phyloP scores from a whole-genome alignment of 495 filamentous ascomycete species.

The Aspergillus indologenus region DNA sequence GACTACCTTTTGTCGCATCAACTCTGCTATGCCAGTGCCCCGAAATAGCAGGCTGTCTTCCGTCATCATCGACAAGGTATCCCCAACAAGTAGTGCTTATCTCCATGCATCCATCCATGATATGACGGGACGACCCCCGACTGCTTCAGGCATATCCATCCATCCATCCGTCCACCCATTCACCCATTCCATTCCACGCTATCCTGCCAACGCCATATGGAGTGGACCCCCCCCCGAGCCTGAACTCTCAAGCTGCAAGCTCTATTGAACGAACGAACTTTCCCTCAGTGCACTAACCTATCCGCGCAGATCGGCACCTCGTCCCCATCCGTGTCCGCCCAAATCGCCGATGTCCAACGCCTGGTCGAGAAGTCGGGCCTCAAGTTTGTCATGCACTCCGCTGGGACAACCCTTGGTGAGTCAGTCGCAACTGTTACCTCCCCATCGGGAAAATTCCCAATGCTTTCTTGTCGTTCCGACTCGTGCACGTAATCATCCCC shows the following conservation, averaged over 20 bases:
- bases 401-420: conserved; percentile 87
- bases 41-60: background rate
- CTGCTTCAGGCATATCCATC: background rate
- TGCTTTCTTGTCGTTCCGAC: background rate
- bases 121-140: background rate
- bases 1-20: background rate
- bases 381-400: conserved; percentile 84
- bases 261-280: background rate
- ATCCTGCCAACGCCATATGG: background rate
- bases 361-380: conserved; percentile 76
- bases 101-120: background rate
- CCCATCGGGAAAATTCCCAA: background rate
- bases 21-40: background rate
- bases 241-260: conserved; percentile 39
- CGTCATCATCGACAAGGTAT: too few species aligned
- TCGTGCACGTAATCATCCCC: conserved; percentile 1
- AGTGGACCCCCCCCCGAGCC: background rate
- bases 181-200: background rate
- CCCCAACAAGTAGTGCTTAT: background rate
- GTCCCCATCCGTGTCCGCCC: conserved; percentile 75
- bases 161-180: background rate
- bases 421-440: conserved; percentile 15
- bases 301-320: conserved; percentile 69
- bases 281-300: conserved; percentile 4
- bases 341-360: conserved; percentile 87